Conservation (phyloP, 371 early-diverging fungal genomes). For the Apophysomyces elegans region DNA sequence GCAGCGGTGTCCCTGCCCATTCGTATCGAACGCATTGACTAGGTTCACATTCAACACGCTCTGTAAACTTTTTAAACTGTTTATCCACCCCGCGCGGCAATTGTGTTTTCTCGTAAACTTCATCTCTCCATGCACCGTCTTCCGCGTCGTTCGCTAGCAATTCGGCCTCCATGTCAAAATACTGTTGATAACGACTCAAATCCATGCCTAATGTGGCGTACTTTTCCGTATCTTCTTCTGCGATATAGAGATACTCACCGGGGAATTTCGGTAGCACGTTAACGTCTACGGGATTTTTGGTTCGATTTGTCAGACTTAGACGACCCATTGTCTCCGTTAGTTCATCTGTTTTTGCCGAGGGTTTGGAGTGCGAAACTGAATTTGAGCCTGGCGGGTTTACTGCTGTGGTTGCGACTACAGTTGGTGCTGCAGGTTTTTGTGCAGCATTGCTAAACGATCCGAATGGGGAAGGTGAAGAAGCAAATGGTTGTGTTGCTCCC, state of each 20-base stretch:
- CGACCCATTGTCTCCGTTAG: conserved; percentile 18
- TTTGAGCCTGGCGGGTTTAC: background rate
- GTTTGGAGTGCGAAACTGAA: background rate
- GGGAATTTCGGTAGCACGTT: conserved; percentile 43
- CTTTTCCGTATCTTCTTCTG: conserved; percentile 52
- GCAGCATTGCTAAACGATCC: conserved; percentile 29
- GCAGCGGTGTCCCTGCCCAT: conserved; percentile 72
- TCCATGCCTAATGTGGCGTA: conserved; percentile 35
- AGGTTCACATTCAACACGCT: conserved; percentile 73
- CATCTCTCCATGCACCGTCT: conserved; percentile 71
- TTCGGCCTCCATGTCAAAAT: conserved; percentile 50
- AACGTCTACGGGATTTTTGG: conserved; percentile 24
- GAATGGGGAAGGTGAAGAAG: conserved; percentile 28
- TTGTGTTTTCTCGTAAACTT: conserved; percentile 78
- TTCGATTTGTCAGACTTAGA: conserved; percentile 2
- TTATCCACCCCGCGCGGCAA: conserved; percentile 79
- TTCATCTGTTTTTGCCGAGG: conserved; percentile 16
- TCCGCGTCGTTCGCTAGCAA: conserved; percentile 37
- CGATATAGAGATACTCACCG: conserved; percentile 69
- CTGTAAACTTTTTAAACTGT: conserved; percentile 79
- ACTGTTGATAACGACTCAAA: conserved; percentile 54
- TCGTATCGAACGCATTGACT: conserved; percentile 87
- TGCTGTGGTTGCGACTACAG: conserved; percentile 11
- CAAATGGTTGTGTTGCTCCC: conserved; percentile 30
- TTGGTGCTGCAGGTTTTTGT: background rate